Base-by-base conservation (phyloP, 352 stramenopile species). In the Elongisporangium prolatum region DNA sequence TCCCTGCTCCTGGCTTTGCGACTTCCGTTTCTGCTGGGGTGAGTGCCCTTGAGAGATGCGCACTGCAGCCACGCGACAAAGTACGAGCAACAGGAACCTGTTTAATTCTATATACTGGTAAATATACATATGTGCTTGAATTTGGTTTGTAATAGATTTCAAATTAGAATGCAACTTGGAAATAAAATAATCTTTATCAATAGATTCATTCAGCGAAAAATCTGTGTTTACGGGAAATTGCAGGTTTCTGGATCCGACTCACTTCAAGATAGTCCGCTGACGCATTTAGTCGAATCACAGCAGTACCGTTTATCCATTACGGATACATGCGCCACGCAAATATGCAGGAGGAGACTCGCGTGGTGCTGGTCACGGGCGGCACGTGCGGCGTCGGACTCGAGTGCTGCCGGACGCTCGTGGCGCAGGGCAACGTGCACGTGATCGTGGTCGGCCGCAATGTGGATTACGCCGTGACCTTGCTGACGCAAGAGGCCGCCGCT, bases 281-380 rank as follows among this genome's bases (percentile, higher is more conserved):
- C 34, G 34, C 3, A 44, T 44, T 44, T 44, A 44, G 34, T 44
- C 34, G 34, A 44, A 44, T 44, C 34, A 11, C 11, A 16, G 34
- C 34, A 44, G 34, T 44, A 44, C 34, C 34, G 34, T 44, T 38
- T 4, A 44, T 13, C 34, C 34, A 44, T 17, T 17, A 44, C 9
- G 34, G 3, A 8, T 34, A 4, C 34, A 44, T 44, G 34, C 34
- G 34, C 14, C 17, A 44, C 11, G 34, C 6, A 14, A 17, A 44
- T 3, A 44, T 44, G 34, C 34, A 44, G 34, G 34, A 44, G 14
- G 34, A 44, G 3, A 44, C 11, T 2, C 34, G 34, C 34, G 37
- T 68, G 28, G 28, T 71, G 48, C 57, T 80, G 56, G 52, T 80
- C 51, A 80, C 71, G 9, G 71, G 71, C 47, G 62, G 59, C 37